Percentiles rank a stretch among this genome's conserved stretches.
Evolutionary conservation across 2,329 filamentous ascomycete species (phyloP).

Genomic region (Arthrinium puccinioides): DNA sequence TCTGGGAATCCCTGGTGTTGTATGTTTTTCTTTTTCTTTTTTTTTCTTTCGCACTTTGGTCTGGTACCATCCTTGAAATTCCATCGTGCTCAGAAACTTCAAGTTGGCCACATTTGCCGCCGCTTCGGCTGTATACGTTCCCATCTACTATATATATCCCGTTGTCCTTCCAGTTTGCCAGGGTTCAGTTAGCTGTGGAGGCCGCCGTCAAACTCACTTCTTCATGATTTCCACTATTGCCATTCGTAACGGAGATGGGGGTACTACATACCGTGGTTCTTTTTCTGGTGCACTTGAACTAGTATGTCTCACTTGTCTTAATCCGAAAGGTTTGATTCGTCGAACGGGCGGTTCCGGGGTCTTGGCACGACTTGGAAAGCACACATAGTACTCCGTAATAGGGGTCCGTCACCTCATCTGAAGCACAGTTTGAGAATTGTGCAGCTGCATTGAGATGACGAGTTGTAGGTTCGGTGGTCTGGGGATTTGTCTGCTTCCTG

Average conservation of each 20-base stretch:
- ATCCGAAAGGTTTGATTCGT: background rate
- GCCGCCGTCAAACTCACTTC: conserved; percentile 29
- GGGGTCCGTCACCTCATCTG: too few species aligned
- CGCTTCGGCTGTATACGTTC: conserved; percentile 14
- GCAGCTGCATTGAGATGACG: too few species aligned
- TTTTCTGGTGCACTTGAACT: too few species aligned
- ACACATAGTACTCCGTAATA: too few species aligned
- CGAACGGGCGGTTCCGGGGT: background rate
- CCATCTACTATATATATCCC: conserved; percentile 42
- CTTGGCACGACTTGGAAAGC: background rate
- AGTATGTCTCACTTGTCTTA: too few species aligned
- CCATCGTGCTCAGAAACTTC: conserved; percentile 25
- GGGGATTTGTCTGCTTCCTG: too few species aligned
- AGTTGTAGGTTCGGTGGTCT: too few species aligned
- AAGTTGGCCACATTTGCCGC: conserved; percentile 25
- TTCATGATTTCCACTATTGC: conserved; percentile 24
- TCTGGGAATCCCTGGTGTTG: too few species aligned
- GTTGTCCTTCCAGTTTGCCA: conserved; percentile 41
- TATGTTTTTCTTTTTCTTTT: too few species aligned
- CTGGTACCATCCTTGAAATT: too few species aligned
- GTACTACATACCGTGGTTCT: conserved; percentile 32
- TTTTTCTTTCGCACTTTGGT: too few species aligned
- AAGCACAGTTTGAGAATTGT: too few species aligned
- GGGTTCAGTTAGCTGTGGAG: conserved; percentile 27
- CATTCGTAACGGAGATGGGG: conserved; percentile 27